Base-by-base conservation (phyloP, 495 filamentous ascomycete genomes). In the Acidomyces sp. region DNA sequence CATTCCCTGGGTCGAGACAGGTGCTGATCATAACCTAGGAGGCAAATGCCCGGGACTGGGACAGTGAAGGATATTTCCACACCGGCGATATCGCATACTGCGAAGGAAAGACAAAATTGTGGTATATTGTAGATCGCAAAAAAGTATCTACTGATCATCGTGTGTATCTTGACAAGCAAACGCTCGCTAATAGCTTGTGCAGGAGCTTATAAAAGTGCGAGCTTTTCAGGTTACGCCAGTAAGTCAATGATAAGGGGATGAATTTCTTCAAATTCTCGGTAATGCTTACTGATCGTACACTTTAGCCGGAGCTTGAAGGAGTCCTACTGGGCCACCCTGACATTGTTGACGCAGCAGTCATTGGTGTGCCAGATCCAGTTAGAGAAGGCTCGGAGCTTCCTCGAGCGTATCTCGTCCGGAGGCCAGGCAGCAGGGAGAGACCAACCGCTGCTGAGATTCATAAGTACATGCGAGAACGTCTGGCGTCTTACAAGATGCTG, bases 341-440 rank as follows among this genome's bases (percentile, higher is more conserved):
- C n/a, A 66, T 96, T 24, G 70, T 77, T 15, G 88, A 96, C 54
- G 82, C 77, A 0, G 86, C 84, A 12, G 85, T 96, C 2, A 75
- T 90, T 35, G 83, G 85, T 0, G 63, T 93, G n/a, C 45, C 52
- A 4, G 42, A 20, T 62, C 71, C 83, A 43, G 71, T 79, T 54
- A 40, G 37, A 1, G 62, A 72, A 10, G 65, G 67, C 0, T 82
- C 78, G 0, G 88, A 96, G 49, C 75, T 92, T 2, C 88, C 88
- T 0, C 60, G 84, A 31, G 87, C 87, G 10, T 94, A 83, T 54
- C 61, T 93, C 4, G 84, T 90, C 20, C 56, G 65, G 18, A 65
- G 69, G 20, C 57, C 68, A 0, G 64, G 51, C 3, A 65, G 66
- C 45, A 22, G 9, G 4, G 31, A 40, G 34, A 17, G 13, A 33